A percentile compares a stretch with the other conserved stretches of the same genome.
These are phyloP conservation scores for Lyophyllum atratum DNA, from an alignment of 768 basidiomycete genomes.

Conservation along the genomic window DNA sequence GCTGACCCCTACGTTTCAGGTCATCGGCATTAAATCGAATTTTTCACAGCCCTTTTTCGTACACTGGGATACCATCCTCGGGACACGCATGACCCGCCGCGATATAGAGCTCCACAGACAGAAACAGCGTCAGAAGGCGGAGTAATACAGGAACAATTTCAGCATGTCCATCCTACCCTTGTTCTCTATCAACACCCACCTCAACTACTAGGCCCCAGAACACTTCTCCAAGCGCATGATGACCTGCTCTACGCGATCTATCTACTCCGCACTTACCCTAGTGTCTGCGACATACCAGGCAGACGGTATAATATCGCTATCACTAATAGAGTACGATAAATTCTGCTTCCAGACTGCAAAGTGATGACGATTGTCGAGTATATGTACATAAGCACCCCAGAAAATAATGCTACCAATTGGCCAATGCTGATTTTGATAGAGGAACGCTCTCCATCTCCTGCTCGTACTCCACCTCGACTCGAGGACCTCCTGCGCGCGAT, in stretches of 20 bases:
- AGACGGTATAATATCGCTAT: conserved; percentile 4
- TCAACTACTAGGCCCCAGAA: not conserved
- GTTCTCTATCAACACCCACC: not conserved
- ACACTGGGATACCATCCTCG: conserved; percentile 87
- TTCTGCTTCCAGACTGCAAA: not conserved
- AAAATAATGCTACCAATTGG: conserved; percentile 48
- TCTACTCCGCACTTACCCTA: not conserved
- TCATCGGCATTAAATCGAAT: conserved; percentile 91
- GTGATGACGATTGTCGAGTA: not conserved
- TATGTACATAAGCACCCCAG: not conserved
- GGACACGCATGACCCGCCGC: conserved; percentile 78
- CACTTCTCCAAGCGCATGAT: not conserved
- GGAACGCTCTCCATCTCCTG: conserved; percentile 79
- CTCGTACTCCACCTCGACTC: conserved; percentile 97
- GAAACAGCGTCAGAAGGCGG: conserved; percentile 32
- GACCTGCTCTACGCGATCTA: not conserved
- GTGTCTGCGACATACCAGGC: not conserved
- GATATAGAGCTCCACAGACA: conserved; percentile 58
- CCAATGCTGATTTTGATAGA: conserved; percentile 50
- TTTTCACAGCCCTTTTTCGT: conserved; percentile 96
- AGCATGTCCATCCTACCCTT: not conserved
- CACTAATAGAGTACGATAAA: not conserved
- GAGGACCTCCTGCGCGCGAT: conserved; percentile 59
- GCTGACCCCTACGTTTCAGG: conserved; percentile 31
- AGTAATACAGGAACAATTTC: no score